These are phyloP conservation scores for Nicotiana tabacum DNA, from an alignment of 257 asterid genomes.

Conservation along the genomic window DNA sequence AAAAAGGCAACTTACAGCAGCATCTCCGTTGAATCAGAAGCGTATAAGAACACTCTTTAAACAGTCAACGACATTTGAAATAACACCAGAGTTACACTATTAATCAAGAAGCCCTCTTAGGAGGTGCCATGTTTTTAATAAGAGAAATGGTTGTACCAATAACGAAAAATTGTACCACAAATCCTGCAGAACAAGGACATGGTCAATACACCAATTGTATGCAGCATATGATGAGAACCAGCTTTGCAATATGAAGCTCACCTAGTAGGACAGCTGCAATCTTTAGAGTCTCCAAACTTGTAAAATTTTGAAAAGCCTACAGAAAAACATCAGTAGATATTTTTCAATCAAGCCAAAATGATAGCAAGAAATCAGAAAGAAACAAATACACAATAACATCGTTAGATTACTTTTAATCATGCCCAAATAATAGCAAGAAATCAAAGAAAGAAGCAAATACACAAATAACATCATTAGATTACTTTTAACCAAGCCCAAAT, in stretches of 20 bases:
- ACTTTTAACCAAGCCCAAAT: not conserved
- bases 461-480: not conserved
- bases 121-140: conserved; percentile 72
- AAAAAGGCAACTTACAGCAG: not conserved
- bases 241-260: conserved; percentile 20
- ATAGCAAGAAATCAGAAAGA: not conserved
- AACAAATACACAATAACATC: not conserved
- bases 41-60: not conserved
- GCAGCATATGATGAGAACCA: not conserved
- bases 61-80: not conserved
- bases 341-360: not conserved
- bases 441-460: not conserved
- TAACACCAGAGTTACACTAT: not conserved
- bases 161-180: conserved; percentile 33
- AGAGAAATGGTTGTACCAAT: conserved; percentile 42
- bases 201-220: not conserved
- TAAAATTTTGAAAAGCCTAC: conserved; percentile 46
- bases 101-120: conserved; percentile 59
- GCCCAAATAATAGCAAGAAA: not conserved
- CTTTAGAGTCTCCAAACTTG: conserved; percentile 47
- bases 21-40: not conserved
- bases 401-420: not conserved
- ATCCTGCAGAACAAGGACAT: conserved; percentile 31
- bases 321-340: not conserved
- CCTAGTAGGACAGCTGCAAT: conserved; percentile 43